Conservation (phyloP, 1,139 yeast genomes). For the Sporopachydermia cereana region DNA sequence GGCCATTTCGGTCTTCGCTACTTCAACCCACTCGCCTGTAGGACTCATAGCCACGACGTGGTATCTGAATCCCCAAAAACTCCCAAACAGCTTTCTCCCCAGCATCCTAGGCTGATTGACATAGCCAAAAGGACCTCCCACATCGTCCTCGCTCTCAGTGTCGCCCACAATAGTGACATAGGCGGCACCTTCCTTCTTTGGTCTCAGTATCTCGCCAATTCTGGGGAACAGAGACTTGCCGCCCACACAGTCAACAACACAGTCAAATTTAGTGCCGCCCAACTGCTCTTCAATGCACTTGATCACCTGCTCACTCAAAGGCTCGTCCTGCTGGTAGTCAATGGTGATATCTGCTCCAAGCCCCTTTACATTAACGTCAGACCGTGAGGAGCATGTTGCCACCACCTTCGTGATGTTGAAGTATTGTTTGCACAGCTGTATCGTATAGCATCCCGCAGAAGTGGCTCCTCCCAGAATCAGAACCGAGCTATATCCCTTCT, state of each 20-base stretch:
- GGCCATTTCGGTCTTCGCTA: neutral
- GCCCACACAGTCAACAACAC: conserved; percentile 40
- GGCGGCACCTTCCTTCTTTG: conserved; percentile 28
- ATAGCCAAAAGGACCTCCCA: conserved; percentile 13
- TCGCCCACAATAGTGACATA: conserved; percentile 47
- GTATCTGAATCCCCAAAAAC: conserved; percentile 22
- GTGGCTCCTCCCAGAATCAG: conserved; percentile 67
- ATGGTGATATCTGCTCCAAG: conserved; percentile 43
- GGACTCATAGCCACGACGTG: conserved; percentile 15
- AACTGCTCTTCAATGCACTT: conserved; percentile 27
- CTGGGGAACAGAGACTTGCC: conserved; percentile 25
- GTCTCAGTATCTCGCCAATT: conserved; percentile 26
- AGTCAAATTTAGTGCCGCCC: conserved; percentile 30
- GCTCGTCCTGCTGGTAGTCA: conserved; percentile 30
- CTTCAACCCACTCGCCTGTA: conserved; percentile 15
- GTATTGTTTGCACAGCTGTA: conserved; percentile 42
- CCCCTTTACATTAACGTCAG: conserved; percentile 30
- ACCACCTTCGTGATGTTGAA: conserved; percentile 36
- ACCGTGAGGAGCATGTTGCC: conserved; percentile 31
- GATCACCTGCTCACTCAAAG: neutral
- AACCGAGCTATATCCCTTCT: conserved; percentile 24
- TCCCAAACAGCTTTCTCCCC: conserved; percentile 22
- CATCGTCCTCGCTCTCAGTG: conserved; percentile 24
- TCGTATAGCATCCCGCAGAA: conserved; percentile 51
- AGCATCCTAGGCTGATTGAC: conserved; percentile 20